Base-by-base conservation (phyloP, 192 early-diverging fungal species). In the Umbelopsis sp. region DNA sequence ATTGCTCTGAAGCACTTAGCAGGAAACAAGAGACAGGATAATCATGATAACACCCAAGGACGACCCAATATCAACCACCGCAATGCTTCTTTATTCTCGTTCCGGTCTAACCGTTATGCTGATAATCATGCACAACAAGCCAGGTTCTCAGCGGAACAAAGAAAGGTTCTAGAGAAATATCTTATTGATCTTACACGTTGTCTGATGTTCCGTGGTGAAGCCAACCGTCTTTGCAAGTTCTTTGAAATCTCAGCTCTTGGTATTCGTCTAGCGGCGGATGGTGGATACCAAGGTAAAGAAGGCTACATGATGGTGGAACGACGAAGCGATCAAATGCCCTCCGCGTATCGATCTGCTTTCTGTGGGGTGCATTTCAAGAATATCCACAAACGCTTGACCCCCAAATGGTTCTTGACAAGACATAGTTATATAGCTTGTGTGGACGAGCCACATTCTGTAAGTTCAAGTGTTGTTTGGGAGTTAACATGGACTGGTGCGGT, bases 401-500 rank as follows among this genome's bases (percentile, higher is more conserved):
- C 85, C 22, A 88, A 91, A 76, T 92, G 90, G 84, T 87, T 92
- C 68, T 75, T 92, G 36, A 87, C 89, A 36, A 86, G 91, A 32
- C 89, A 92, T 71, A 88, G 85, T 26, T 85, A 72, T 38, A 74
- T 85, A 17, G 77, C 83, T 69, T 74, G 80, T 36, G 80, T 82
- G 2, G 72, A 79, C n/a, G 75, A 79, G 20, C 84, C 78, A 21
- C 72, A 78, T 44, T 77, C 81, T 31, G 83, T 81, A 78, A 75
- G 80, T 76, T 44, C 34, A 36, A 45, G 29, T n/a, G 20, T 31
- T 51, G 22, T 3, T 59, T 53, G 20, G 22, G 6, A 24, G 8
- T 7, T 44, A 59, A 53, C 36, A 25, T 17, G 38, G 38, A 41
- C 2, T 41, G 12, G 38, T 41, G 38, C 2, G 38, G 38, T 41